A percentile compares a stretch with the other conserved stretches of the same genome.
These are phyloP conservation scores for Pythium myriotylum DNA, from an alignment of 352 stramenopile genomes.

Conservation along the genomic window DNA sequence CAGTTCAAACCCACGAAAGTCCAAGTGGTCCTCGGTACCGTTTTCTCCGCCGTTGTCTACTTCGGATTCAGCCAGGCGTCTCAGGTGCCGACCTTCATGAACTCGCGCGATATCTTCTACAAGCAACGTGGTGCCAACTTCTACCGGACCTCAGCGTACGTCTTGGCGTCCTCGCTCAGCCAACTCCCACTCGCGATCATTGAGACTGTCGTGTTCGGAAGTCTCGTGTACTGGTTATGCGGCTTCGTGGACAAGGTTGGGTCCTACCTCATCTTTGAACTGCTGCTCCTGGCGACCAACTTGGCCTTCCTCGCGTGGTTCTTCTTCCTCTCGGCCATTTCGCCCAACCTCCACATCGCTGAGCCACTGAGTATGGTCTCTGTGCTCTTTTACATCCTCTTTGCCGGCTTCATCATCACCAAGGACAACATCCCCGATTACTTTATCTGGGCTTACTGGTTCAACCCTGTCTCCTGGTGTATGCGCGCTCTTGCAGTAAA, in stretches of 20 bases:
- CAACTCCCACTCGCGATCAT: slow-evolving; percentile 40
- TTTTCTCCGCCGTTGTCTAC: slow-evolving; percentile 1
- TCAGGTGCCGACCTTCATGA: slow-evolving; percentile 70
- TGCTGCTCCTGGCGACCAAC: slow-evolving; percentile 53
- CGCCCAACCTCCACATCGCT: slow-evolving; percentile 24
- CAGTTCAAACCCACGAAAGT: slow-evolving; percentile 22
- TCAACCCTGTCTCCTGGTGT: slow-evolving; percentile 44
- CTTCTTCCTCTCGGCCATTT: slow-evolving; percentile 26
- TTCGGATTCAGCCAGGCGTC: slow-evolving; percentile 32
- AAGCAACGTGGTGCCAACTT: no score
- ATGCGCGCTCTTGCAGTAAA: slow-evolving; percentile 28
- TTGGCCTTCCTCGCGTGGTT: slow-evolving; percentile 32
- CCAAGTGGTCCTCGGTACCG: slow-evolving; percentile 49
- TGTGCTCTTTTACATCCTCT: slow-evolving; percentile 36
- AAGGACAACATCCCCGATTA: slow-evolving; percentile 32
- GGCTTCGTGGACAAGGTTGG: slow-evolving; percentile 41
- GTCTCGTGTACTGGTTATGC: slow-evolving; percentile 72
- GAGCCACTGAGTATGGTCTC: slow-evolving; percentile 26
- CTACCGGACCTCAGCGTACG: slow-evolving; percentile 63
- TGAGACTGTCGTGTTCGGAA: slow-evolving; percentile 65
- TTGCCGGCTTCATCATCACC: slow-evolving; percentile 38
- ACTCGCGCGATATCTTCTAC: slow-evolving; percentile 51
- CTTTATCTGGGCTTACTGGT: slow-evolving; percentile 45
- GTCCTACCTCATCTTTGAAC: slow-evolving; percentile 57
- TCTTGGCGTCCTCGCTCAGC: slow-evolving; percentile 41